phyloP scores from a whole-genome alignment of 768 basidiomycete genomes.

The Phlebiopsis flavidoalba region DNA sequence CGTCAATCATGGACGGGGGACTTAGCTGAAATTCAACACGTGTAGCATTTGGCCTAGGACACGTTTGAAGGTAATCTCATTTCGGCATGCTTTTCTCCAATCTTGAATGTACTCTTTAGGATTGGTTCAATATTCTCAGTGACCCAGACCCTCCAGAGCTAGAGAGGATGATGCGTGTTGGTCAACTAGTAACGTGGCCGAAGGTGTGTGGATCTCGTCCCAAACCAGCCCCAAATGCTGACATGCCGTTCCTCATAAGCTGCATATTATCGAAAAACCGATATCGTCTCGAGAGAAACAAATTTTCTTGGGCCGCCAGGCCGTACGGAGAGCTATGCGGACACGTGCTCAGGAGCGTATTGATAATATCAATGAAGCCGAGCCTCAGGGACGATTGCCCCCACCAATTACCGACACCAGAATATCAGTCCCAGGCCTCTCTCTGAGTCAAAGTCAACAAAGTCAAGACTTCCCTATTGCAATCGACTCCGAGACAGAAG shows the following conservation, averaged over 20 bases:
- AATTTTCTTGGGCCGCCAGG: slow-evolving; percentile 73
- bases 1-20: background rate
- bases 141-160: slow-evolving; percentile 82
- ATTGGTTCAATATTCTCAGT: slow-evolving; percentile 79
- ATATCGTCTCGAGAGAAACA: slow-evolving; percentile 83
- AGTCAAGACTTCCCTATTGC: slow-evolving; percentile 49
- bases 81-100: background rate
- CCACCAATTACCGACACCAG: slow-evolving; percentile 24
- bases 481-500: slow-evolving; percentile 77
- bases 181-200: slow-evolving; percentile 93
- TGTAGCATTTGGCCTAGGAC: slow-evolving; percentile 82
- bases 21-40: background rate
- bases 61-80: slow-evolving; percentile 53
- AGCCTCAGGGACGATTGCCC: slow-evolving; percentile 21
- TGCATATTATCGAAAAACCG: slow-evolving; percentile 95
- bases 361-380: slow-evolving; percentile 17
- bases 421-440: slow-evolving; percentile 5
- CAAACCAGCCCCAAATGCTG: background rate
- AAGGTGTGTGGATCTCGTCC: slow-evolving; percentile 50
- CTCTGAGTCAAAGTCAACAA: slow-evolving; percentile 27
- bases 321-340: slow-evolving; percentile 54
- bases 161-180: slow-evolving; percentile 81
- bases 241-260: slow-evolving; percentile 33
- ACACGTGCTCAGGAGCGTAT: slow-evolving; percentile 14
- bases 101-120: slow-evolving; percentile 35